These are phyloP conservation scores for Stagonosporopsis vannaccii DNA, from an alignment of 2,329 filamentous ascomycete genomes.

Conservation along the genomic window DNA sequence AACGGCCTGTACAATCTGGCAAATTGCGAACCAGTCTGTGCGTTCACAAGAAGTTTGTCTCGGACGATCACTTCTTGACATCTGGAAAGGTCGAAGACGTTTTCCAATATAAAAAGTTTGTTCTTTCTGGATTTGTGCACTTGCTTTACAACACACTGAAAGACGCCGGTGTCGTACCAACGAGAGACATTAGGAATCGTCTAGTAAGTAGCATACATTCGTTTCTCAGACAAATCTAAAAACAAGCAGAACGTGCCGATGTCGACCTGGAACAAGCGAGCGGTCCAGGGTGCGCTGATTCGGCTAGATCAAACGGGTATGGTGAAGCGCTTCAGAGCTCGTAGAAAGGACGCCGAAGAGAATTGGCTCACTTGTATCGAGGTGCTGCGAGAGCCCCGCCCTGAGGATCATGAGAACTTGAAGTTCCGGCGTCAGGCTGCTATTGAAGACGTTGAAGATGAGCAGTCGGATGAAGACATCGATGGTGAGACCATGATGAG, in stretches of 20 bases:
- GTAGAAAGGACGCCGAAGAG: constrained; percentile 34
- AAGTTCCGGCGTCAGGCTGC: constrained; percentile 35
- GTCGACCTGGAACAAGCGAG: constrained; percentile 48
- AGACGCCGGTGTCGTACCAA: constrained; percentile 59
- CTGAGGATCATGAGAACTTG: constrained; percentile 45
- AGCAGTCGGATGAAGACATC: constrained; percentile 39
- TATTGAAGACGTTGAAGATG: constrained; percentile 23
- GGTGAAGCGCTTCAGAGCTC: constrained; percentile 49
- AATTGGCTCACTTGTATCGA: constrained; percentile 50
- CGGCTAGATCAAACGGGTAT: constrained; percentile 52
- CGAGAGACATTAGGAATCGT: constrained; percentile 60
- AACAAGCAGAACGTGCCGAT: constrained; percentile 37
- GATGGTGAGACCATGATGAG: constrained; percentile 41
- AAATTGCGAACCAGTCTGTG: constrained; percentile 64
- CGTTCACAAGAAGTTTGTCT: constrained; percentile 59
- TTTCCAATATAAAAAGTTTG: constrained; percentile 50
- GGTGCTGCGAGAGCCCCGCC: constrained; percentile 48
- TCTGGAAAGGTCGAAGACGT: constrained; percentile 43
- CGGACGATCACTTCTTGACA: constrained; percentile 38
- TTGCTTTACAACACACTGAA: constrained; percentile 59
- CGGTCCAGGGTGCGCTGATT: constrained; percentile 49
- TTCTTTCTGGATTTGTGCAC: constrained; percentile 59
- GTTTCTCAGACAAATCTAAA: constrained; percentile 20
- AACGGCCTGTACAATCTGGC: constrained; percentile 51
- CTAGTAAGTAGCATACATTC: constrained; percentile 47